Conservation (phyloP, 202 grass and related monocot species). For the Zizania palustris region DNA sequence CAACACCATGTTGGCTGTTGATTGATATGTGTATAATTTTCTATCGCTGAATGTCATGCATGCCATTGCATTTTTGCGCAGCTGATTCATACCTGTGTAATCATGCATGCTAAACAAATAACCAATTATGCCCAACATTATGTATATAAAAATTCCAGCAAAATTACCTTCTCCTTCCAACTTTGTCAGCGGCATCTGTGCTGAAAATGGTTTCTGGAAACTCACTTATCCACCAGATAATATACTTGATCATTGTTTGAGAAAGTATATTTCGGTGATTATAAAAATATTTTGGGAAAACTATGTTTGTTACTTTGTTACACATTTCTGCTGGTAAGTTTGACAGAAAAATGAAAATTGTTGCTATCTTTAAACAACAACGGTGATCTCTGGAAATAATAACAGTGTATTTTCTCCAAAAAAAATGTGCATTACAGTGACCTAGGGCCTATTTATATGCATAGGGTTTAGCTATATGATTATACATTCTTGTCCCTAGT, state of each 20-base stretch:
- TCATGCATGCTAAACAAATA: neutral
- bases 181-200: neutral
- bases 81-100: constrained; percentile 11
- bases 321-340: neutral
- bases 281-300: neutral
- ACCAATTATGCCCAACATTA: constrained; percentile 21
- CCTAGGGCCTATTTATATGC: too few species aligned
- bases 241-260: neutral
- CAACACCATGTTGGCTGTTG: constrained; percentile 24
- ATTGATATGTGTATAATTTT: constrained; percentile 31
- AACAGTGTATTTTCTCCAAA: too few species aligned
- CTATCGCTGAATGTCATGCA: neutral
- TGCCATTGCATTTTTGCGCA: neutral
- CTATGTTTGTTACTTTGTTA: neutral
- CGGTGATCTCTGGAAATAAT: too few species aligned
- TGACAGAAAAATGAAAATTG: neutral
- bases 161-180: neutral
- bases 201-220: neutral
- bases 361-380: too few species aligned
- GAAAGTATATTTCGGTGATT: neutral
- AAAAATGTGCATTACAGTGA: too few species aligned
- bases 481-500: too few species aligned
- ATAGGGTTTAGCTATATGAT: too few species aligned
- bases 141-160: neutral
- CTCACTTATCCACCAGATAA: neutral